Evolutionary conservation across 805 yeast genomes (phyloP), one percentile per base, ranked within the genome.

Genomic region (Candida taoyuanica): DNA sequence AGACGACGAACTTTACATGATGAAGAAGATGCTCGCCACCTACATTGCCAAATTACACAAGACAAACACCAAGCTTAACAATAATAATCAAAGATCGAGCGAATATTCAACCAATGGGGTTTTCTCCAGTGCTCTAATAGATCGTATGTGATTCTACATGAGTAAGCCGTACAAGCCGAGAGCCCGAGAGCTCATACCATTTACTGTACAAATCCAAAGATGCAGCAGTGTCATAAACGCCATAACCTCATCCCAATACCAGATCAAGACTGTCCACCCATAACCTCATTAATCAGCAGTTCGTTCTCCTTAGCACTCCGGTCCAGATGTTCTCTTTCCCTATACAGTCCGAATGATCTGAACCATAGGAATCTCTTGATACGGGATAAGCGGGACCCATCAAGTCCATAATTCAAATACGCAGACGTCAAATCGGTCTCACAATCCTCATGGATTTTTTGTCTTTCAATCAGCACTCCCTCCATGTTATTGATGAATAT

Each of bases 201-300:
- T n/a, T 21, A 21, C 25, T 21, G 25, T 8, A 21, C 25, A 8
- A 21, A 7, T 21, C 12, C 11, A 21, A 21, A 8, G 12, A 8
- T 21, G 12, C 7, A 21, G 7, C 25, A 21, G 25, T 12, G 11
- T 21, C 25, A 21, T n/a, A n/a, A n/a, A 21, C 25, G 25, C 25
- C 25, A 21, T 21, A 21, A n/a, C n/a, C n/a, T n/a, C n/a, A n/a
- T n/a, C n/a, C n/a, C n/a, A n/a, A n/a, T n/a, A n/a, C n/a, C n/a
- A n/a, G n/a, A n/a, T n/a, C n/a, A n/a, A n/a, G n/a, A n/a, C n/a
- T n/a, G n/a, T n/a, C n/a, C 33, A 7, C 85, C 78, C 30, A 85
- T 82, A 42, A 86, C 68, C 56, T 76, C 76, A 53, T 91, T 91
- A 46, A 89, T 71, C 44, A 86, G 67, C 57, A 73, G 73, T 63